Evolutionary conservation across 2,329 filamentous ascomycete genomes (phyloP), one percentile per base, ranked within the genome.

Genomic region (Alternaria sp.): DNA sequence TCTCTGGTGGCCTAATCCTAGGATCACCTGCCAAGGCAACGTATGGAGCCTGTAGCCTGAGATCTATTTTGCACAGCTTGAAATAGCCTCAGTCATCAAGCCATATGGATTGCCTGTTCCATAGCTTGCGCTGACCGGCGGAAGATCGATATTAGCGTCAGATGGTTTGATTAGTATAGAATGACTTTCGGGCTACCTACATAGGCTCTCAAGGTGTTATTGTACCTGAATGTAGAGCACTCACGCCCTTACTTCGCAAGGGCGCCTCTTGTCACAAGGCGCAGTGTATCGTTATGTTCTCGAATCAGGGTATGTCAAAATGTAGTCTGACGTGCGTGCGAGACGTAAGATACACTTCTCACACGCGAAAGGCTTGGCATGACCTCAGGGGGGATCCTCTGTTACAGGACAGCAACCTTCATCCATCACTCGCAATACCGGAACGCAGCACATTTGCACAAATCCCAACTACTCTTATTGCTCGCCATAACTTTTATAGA

Each of bases 331-430:
- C 12, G 14, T 50, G 9, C 30, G 32, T n/a, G 46, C 30, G 16
- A 14, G 45, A 49, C 30, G 30, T 34, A 20, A 22, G 28, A 34
- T 34, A 28, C 12, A 22, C 45, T 11, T 48, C 28, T 22, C 28
- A 34, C 28, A 34, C n/a, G 30, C 16, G 10, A 20, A 34, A 14
- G 32, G 12, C 50, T 54, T 59, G 56, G 43, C 50, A 48, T 32
- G 43, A 18, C 25, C 40, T 52, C 40, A 50, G 12, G 20, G 20
- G 49, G 25, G 5, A 36, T 16, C 30, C 16, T 6, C 8, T 0
- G 25, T 38, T 22, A 18, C 56, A 44, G 43, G 36, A 50, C 32
- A 50, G 1, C 32, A 38, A n/a, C 20, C 20, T 27, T 18, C 32
- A 38, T 36, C 32, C 32, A 20, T 12, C 16, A 27, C 32, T 22